Evolutionary conservation across 2,329 filamentous ascomycete genomes (phyloP), one percentile per base, ranked within the genome.

Genomic region (Stagonosporopsis cucurbitacearum): DNA sequence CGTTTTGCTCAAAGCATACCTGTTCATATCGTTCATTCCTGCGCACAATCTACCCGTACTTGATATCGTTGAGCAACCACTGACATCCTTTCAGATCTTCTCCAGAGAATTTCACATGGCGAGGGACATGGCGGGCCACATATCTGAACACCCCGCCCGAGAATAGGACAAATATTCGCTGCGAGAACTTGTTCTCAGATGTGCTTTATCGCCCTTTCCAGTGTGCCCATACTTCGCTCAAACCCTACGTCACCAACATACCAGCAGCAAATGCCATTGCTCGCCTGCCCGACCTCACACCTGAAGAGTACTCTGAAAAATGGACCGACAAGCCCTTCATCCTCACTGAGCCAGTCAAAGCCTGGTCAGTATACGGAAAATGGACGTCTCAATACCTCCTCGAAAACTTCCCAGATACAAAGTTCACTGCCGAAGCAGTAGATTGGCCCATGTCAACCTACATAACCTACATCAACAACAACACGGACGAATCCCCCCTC

Each of bases 401-500:
- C 0, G 67, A 79, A n/a, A 79, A 81, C 57, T 92, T 92, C 71
- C 80, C 82, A 0, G 77, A 87, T 45, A 82, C 88, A 2, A 82
- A 84, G 46, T 97, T 98, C 75, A 86, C 92, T 36, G 94, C 94
- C 9, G 95, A 98, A 80, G 90, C 92, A 0, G 93, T 98, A 5
- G 92, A 97, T 77, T 98, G 94, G 94, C 86, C 88, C 0, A 84
- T 96, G 59, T 80, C 82, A n/a, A 90, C 85, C 0, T 98, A 98
- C 73, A 80, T 88, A 59, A 80, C 86, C 40, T 99, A 98, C 75
- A 91, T 97, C 88, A 79, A 81, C 37, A 83, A 89, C 70, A 94
- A 85, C 70, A 78, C 78, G 17, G 94, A 98, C 63, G 95, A 98
- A 77, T 94, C 90, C 59, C 94, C 94, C 0, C 77, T 98, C 1